Evolutionary conservation across 148 eudicot genomes (phyloP).

Genomic region (Amaranthus cruentus): DNA sequence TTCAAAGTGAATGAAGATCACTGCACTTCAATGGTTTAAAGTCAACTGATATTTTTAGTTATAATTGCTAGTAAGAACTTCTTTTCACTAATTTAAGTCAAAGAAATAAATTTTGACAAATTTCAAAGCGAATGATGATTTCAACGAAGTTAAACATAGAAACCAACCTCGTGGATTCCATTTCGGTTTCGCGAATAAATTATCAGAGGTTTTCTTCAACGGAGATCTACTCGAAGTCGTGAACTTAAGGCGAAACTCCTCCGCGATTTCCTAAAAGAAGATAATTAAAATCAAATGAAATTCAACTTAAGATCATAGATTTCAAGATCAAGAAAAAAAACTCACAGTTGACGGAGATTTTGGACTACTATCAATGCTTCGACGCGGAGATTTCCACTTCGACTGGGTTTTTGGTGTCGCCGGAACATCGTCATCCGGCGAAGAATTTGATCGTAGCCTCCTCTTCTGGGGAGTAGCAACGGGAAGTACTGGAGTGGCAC

Average conservation of each 20-base stretch:
- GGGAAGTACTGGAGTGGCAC: constrained; percentile 19
- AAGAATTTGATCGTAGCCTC: constrained; percentile 45
- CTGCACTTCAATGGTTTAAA: too few species aligned
- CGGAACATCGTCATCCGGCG: constrained; percentile 19
- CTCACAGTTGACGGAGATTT: constrained; percentile 44
- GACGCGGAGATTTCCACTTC: constrained; percentile 66
- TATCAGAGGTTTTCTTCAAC: constrained; percentile 43
- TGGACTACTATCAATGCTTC: constrained; percentile 38
- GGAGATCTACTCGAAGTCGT: constrained; percentile 30
- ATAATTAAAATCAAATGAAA: background rate
- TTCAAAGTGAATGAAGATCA: too few species aligned
- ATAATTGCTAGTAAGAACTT: too few species aligned
- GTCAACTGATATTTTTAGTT: too few species aligned
- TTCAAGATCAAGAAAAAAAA: background rate
- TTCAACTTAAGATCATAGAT: background rate
- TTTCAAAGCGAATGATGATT: background rate
- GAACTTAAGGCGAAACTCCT: constrained; percentile 26
- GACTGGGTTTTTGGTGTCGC: constrained; percentile 22
- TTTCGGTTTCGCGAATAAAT: constrained; percentile 41
- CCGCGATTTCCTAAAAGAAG: constrained; percentile 33
- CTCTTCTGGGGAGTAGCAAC: constrained; percentile 52
- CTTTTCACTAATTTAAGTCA: too few species aligned
- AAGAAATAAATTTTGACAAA: background rate
- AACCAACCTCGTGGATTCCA: constrained; percentile 69
- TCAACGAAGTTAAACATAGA: background rate